Conservation (phyloP, 2,329 filamentous ascomycete species). For the Pseudodiploospora longispora region DNA sequence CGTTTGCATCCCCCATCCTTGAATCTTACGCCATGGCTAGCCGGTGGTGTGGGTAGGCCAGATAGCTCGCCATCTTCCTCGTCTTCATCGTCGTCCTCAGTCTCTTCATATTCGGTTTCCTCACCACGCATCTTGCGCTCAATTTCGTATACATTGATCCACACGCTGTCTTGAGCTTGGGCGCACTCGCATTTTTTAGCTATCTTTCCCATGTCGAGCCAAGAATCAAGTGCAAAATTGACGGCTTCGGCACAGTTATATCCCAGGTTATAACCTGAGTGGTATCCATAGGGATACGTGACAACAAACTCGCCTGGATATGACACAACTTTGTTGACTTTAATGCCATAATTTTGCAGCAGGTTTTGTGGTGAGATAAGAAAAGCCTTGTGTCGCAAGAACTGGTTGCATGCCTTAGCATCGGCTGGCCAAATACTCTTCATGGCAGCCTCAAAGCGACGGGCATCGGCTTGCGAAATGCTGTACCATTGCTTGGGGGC, state of each 20-base stretch:
- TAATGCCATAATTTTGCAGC: slow-evolving; percentile 83
- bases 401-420: slow-evolving; percentile 91
- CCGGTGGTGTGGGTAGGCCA: slow-evolving; percentile 70
- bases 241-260: slow-evolving; percentile 99
- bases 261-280: slow-evolving; percentile 94
- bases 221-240: slow-evolving; percentile 93
- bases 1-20: slow-evolving; percentile 59
- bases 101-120: slow-evolving; percentile 74
- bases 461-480: slow-evolving; percentile 90
- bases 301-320: slow-evolving; percentile 98
- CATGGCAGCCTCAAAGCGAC: slow-evolving; percentile 91
- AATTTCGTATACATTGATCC: slow-evolving; percentile 94
- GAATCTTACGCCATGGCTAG: slow-evolving; percentile 62
- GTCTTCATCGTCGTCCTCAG: slow-evolving; percentile 60
- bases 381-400: slow-evolving; percentile 95
- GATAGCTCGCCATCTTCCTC: slow-evolving; percentile 53
- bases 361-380: slow-evolving; percentile 87
- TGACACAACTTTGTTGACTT: slow-evolving; percentile 90
- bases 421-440: slow-evolving; percentile 90
- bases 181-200: slow-evolving; percentile 97
- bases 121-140: slow-evolving; percentile 90
- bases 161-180: slow-evolving; percentile 91
- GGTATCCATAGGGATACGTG: slow-evolving; percentile 96
- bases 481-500: slow-evolving; percentile 99
- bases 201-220: slow-evolving; percentile 90